A percentile compares a stretch with the other conserved stretches of the same genome.
Conservation (phyloP, 78 protist species). For the Dictyostelium purpureum region DNA sequence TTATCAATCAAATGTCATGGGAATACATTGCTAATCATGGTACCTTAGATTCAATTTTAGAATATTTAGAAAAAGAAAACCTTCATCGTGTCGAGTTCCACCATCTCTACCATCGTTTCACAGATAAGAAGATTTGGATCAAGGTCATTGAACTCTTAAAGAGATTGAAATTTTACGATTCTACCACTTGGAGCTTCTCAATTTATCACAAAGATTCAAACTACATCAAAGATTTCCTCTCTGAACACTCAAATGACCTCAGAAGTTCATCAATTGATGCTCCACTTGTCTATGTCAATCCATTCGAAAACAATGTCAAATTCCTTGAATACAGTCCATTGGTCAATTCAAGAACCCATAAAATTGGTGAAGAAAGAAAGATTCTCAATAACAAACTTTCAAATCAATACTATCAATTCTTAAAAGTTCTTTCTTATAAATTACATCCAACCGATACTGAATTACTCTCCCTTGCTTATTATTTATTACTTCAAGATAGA, state of each 20-base stretch:
- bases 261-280: background rate
- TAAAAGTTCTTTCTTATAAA: conserved; percentile 12
- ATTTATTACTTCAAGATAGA: conserved; percentile 64
- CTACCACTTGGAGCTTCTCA: conserved; percentile 12
- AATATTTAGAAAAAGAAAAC: conserved; percentile 22
- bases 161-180: conserved; percentile 14
- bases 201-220: conserved; percentile 10
- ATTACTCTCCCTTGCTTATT: conserved; percentile 40
- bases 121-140: conserved; percentile 22
- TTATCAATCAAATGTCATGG: conserved; percentile 75
- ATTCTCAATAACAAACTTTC: conserved; percentile 52
- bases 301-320: conserved; percentile 7
- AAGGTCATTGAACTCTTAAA: conserved; percentile 9
- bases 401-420: conserved; percentile 16
- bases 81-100: conserved; percentile 1
- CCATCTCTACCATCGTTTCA: conserved; percentile 21
- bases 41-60: conserved; percentile 18
- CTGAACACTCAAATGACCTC: background rate
- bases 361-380: conserved; percentile 49
- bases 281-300: background rate
- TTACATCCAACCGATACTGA: conserved; percentile 48
- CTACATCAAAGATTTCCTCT: conserved; percentile 5
- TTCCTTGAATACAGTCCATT: conserved; percentile 69
- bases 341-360: conserved; percentile 67
- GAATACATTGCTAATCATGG: conserved; percentile 59